Percentiles rank a stretch among this genome's conserved stretches.
Conservation (phyloP, 805 yeast genomes). For the Huiozyma naganishii region DNA sequence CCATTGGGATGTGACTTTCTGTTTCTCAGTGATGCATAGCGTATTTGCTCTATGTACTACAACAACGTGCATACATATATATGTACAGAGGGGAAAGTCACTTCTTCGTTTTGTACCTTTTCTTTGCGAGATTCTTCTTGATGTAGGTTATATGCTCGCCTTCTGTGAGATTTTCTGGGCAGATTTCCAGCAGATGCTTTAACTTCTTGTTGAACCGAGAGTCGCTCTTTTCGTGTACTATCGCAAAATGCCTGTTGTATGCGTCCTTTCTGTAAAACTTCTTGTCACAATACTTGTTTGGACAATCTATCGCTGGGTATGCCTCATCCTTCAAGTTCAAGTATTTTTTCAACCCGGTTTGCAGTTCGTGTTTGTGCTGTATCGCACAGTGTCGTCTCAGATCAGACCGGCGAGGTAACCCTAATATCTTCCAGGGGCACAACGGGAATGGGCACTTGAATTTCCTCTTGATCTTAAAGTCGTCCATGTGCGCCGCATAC, state of each 20-base stretch:
- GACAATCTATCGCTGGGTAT: conserved; percentile 25
- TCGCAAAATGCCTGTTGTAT: conserved; percentile 38
- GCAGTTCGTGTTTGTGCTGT: conserved; percentile 32
- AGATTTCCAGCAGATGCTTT: conserved; percentile 15
- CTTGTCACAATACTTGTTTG: conserved; percentile 33
- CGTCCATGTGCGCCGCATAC: conserved; percentile 37
- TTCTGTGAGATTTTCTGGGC: conserved; percentile 9
- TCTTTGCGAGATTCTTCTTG: conserved; percentile 1
- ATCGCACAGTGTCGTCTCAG: conserved; percentile 40
- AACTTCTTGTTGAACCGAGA: conserved; percentile 33
- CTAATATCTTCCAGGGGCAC: conserved; percentile 41
- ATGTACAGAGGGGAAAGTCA: background rate
- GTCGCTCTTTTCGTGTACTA: conserved; percentile 36
- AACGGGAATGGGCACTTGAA: conserved; percentile 36
- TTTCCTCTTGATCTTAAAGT: conserved; percentile 28
- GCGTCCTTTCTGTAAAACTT: conserved; percentile 44
- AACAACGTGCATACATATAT: too few species aligned
- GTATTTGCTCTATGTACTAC: background rate
- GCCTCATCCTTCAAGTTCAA: conserved; percentile 22
- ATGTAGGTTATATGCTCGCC: conserved; percentile 1
- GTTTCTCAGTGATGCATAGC: background rate
- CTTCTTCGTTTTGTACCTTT: background rate
- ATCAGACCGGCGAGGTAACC: conserved; percentile 39
- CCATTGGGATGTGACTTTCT: background rate
- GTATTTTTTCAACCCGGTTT: conserved; percentile 16